These are phyloP conservation scores for Fusarium camptoceras DNA, from an alignment of 2,329 filamentous ascomycete genomes.

Conservation along the genomic window DNA sequence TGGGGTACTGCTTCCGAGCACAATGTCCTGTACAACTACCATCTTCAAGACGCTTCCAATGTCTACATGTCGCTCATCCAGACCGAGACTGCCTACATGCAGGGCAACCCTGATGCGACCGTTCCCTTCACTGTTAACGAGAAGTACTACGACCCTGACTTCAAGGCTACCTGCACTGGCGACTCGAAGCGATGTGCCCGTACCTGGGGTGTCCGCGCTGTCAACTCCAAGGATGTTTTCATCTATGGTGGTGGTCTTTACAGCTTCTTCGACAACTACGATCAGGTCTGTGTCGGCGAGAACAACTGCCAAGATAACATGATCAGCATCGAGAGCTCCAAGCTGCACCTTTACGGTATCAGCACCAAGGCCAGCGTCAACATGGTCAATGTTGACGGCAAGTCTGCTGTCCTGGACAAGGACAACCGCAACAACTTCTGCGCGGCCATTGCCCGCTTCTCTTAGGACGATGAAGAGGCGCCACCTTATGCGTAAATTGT, in stretches of 20 bases:
- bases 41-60: slow-evolving; percentile 80
- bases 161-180: slow-evolving; percentile 64
- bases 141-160: slow-evolving; percentile 75
- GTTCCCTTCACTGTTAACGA: slow-evolving; percentile 71
- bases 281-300: slow-evolving; percentile 73
- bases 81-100: slow-evolving; percentile 90
- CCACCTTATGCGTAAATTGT: slow-evolving; percentile 12
- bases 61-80: slow-evolving; percentile 88
- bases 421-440: slow-evolving; percentile 76
- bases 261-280: slow-evolving; percentile 87
- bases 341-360: slow-evolving; percentile 73
- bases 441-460: slow-evolving; percentile 63
- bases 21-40: slow-evolving; percentile 82
- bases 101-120: slow-evolving; percentile 81
- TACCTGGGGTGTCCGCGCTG: slow-evolving; percentile 79
- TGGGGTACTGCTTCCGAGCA: slow-evolving; percentile 80
- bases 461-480: slow-evolving; percentile 27
- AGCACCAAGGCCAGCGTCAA: slow-evolving; percentile 80
- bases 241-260: slow-evolving; percentile 82
- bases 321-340: slow-evolving; percentile 76
- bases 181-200: slow-evolving; percentile 70
- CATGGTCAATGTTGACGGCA: slow-evolving; percentile 75
- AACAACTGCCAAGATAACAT: slow-evolving; percentile 84
- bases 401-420: slow-evolving; percentile 63
- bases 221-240: slow-evolving; percentile 74